A percentile compares a stretch with the other conserved stretches of the same genome.
Conservation (phyloP, 2,329 filamentous ascomycete species). For the Aschersonia sp. region DNA sequence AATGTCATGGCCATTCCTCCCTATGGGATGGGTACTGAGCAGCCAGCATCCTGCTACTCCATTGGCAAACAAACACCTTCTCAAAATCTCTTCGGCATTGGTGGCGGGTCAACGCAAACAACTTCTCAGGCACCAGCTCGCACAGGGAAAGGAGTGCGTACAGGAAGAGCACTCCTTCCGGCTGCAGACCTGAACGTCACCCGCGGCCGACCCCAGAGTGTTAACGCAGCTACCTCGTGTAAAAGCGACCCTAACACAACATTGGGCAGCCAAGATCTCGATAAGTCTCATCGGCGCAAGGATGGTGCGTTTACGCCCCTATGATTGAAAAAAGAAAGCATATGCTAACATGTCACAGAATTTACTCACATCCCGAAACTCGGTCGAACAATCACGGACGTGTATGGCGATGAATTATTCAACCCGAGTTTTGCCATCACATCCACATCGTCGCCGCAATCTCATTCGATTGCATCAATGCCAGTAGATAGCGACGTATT, state of each 20-base stretch:
- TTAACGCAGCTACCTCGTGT: background rate
- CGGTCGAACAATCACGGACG: conserved; percentile 73
- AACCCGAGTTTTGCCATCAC: conserved; percentile 52
- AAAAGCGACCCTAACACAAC: conserved; percentile 29
- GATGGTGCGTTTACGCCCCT: conserved; percentile 24
- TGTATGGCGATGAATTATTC: conserved; percentile 74
- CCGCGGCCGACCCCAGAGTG: background rate
- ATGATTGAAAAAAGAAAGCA: background rate
- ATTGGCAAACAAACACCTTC: background rate
- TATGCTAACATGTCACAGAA: conserved; percentile 25
- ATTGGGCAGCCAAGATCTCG: conserved; percentile 26
- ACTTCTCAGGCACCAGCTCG: too few relatives aligned
- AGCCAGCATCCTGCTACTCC: too few relatives aligned
- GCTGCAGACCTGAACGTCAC: conserved; percentile 2
- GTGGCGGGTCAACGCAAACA: too few relatives aligned
- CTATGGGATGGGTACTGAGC: background rate
- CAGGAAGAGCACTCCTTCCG: conserved; percentile 27
- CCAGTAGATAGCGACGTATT: conserved; percentile 47
- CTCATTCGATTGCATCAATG: conserved; percentile 33
- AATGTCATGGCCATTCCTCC: background rate
- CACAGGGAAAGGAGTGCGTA: conserved; percentile 18
- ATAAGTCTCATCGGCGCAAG: conserved; percentile 32
- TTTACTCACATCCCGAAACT: conserved; percentile 49
- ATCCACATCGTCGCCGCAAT: conserved; percentile 35
- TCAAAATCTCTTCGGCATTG: conserved; percentile 7